Evolutionary conservation across 2,329 filamentous ascomycete genomes (phyloP).

Genomic region (Ustulina deusta): DNA sequence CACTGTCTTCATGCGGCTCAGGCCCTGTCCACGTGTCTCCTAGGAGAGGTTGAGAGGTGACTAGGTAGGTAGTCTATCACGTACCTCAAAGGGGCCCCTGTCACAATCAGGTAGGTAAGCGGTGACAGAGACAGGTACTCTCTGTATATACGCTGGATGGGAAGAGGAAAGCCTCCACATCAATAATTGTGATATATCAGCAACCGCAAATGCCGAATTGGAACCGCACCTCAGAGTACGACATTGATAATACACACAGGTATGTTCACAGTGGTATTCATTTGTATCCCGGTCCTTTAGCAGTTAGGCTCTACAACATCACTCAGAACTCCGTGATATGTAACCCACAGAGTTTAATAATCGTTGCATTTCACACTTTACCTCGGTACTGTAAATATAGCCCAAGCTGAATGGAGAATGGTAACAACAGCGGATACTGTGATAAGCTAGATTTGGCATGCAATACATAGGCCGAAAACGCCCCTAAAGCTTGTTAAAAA

Average conservation of each 20-base stretch:
- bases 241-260: conserved; percentile 11
- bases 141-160: neutral
- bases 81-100: neutral
- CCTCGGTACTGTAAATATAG: neutral
- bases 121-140: conserved; percentile 6
- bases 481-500: conserved; percentile 15
- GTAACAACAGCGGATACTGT: neutral
- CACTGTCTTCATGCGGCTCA: neutral
- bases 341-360: conserved; percentile 3
- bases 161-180: conserved; percentile 9
- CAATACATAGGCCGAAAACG: conserved; percentile 1
- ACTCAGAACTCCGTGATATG: conserved; percentile 8
- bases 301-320: neutral
- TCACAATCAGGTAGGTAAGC: neutral
- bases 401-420: neutral
- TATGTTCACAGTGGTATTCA: neutral
- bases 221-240: conserved; percentile 14
- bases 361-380: conserved; percentile 2
- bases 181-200: conserved; percentile 25
- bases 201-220: conserved; percentile 20
- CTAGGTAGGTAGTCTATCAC: conserved; percentile 2
- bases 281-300: neutral
- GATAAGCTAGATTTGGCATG: conserved; percentile 2
- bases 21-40: conserved; percentile 2
- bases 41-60: conserved; percentile 3